Conservation (phyloP, 352 stramenopile species). For the Pythium angustatum region DNA sequence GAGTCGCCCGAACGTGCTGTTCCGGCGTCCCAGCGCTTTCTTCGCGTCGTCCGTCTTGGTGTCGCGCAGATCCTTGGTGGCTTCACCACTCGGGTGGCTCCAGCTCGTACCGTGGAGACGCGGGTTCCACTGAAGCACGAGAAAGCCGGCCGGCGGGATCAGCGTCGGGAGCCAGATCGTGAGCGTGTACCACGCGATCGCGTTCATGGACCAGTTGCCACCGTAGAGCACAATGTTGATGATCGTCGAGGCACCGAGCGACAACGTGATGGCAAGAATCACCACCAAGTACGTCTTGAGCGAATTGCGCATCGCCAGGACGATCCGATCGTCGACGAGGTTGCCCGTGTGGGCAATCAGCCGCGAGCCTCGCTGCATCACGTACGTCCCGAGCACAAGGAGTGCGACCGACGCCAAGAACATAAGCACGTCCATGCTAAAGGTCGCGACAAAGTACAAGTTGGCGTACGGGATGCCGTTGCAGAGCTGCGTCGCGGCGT, state of each 20-base stretch:
- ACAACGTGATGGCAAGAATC: slow-evolving; percentile 70
- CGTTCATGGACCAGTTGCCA: slow-evolving; percentile 62
- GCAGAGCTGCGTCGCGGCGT: slow-evolving; percentile 64
- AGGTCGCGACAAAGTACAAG: slow-evolving; percentile 60
- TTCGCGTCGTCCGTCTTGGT: slow-evolving; percentile 50
- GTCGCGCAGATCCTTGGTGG: slow-evolving; percentile 15
- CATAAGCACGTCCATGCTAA: slow-evolving; percentile 56
- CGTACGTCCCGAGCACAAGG: slow-evolving; percentile 65
- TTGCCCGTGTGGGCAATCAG: slow-evolving; percentile 77
- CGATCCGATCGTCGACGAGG: slow-evolving; percentile 72
- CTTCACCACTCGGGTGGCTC: slow-evolving; percentile 25
- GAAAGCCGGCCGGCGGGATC: slow-evolving; percentile 70
- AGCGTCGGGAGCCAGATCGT: slow-evolving; percentile 79
- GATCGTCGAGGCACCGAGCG: slow-evolving; percentile 57
- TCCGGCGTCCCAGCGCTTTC: slow-evolving; percentile 8
- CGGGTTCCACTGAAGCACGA: slow-evolving; percentile 86
- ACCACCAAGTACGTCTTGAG: slow-evolving; percentile 75
- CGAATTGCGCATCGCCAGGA: slow-evolving; percentile 78
- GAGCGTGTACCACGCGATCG: slow-evolving; percentile 80
- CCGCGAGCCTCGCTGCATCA: slow-evolving; percentile 65
- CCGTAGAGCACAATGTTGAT: slow-evolving; percentile 72
- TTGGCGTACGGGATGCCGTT: slow-evolving; percentile 63
- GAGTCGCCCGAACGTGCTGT: slow-evolving; percentile 38
- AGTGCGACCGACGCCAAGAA: slow-evolving; percentile 62
- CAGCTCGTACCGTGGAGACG: slow-evolving; percentile 73